Evolutionary conservation across 257 asterid species (phyloP), one percentile per base, ranked within the genome.

Genomic region (Gentiana straminea): DNA sequence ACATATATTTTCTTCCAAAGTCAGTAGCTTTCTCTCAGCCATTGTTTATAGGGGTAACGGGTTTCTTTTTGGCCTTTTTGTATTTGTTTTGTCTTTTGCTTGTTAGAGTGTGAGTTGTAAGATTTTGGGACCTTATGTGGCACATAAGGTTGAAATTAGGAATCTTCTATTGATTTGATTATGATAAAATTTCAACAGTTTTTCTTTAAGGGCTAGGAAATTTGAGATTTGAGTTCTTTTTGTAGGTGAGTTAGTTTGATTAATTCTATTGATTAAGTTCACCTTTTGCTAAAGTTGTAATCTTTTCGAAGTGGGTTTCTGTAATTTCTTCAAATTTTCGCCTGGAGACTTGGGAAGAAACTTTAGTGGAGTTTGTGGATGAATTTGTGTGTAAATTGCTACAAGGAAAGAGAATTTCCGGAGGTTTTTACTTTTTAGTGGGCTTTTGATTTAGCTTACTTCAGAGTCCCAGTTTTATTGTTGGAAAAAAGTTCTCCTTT

Each of bases 191-290:
- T 24, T 24, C 24, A 24, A 24, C 24, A 24, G 24, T 24, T 24
- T 24, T 13, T 56, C 8, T 7, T 35, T 45, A 37, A 60, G 56
- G 64, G 37, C 55, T 72, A 59, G 41, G 39, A 55, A 75, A 71
- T 74, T 74, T 73, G 82, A 70, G 81, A 75, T 75, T 73, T 66
- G 70, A 69, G 64, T 57, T 49, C 5, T 58, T 57, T 65, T n/a
- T 60, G 57, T 9, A 39, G 49, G 62, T 62, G 68, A 66, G 63
- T 2, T 51, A 51, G 32, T 52, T 47, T 49, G 53, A 34, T 35
- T 49, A 38, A 15, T 41, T 4, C 9, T 41, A 41, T 41, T 41
- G 46, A 41, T 41, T 41, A 41, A 33, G 48, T 75, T 65, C 61
- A 44, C 57, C 57, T 55, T 63, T 71, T 63, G 62, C 34, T 48